phyloP scores from a whole-genome alignment of 2,329 filamentous ascomycete species.

The Ophiostoma sp. region DNA sequence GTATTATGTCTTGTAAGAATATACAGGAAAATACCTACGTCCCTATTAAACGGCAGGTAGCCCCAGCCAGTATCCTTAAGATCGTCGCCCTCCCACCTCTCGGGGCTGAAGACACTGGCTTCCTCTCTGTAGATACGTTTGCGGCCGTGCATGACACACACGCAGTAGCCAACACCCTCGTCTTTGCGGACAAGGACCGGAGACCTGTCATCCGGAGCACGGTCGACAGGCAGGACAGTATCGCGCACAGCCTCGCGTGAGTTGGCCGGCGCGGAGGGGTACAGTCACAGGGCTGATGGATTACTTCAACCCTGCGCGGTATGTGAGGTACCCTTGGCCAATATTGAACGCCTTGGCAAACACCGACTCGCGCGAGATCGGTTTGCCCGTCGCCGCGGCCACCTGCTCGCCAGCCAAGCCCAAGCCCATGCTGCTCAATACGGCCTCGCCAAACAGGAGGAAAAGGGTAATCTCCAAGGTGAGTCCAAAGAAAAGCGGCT shows the following conservation, averaged over 20 bases:
- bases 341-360: conserved; percentile 9
- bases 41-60: conserved; percentile 22
- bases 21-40: conserved; percentile 17
- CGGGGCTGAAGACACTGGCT: conserved; percentile 21
- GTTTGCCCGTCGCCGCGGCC: not conserved
- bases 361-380: not conserved
- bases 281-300: conserved; percentile 1
- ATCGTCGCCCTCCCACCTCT: conserved; percentile 18
- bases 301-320: conserved; percentile 11
- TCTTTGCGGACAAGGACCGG: conserved; percentile 44
- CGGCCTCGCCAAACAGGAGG: conserved; percentile 8
- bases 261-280: conserved; percentile 21
- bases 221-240: conserved; percentile 44
- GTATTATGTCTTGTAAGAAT: no score
- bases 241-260: conserved; percentile 23
- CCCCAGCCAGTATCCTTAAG: conserved; percentile 17
- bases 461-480: conserved; percentile 18
- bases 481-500: conserved; percentile 16
- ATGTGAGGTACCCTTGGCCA: conserved; percentile 8
- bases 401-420: not conserved
- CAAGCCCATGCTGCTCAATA: conserved; percentile 6
- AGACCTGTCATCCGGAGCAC: conserved; percentile 39
- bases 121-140: conserved; percentile 22
- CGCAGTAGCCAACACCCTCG: conserved; percentile 35
- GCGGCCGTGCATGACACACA: conserved; percentile 34